Base-by-base conservation (phyloP, 805 yeast species). In the Candida taoyuanica region DNA sequence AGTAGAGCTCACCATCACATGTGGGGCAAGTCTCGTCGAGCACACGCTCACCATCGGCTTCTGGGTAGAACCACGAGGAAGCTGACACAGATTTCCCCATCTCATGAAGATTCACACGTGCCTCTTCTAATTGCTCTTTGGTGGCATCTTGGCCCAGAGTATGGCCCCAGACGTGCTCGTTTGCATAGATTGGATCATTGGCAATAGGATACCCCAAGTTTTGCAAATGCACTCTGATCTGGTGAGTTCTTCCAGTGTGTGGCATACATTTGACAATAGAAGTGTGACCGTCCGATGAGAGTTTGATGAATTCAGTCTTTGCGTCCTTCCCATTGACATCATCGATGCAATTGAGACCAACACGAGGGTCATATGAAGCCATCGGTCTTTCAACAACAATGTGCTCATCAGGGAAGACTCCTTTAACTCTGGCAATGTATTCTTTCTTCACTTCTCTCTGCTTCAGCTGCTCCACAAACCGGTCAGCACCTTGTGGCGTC, bases 201-300 rank as follows among this genome's bases (percentile, higher is more conserved):
- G 85, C 87, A 32, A 91, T 91, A 0, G 98, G 96, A 54, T 68
- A 73, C 0, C 97, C 97, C n/a, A 93, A 50, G 48, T 70, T 82
- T 60, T 89, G 96, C 40, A 93, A 63, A 64, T 93, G 98, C 1
- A 93, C 95, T 43, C 98, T 68, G 35, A 93, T 88, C 58, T 91
- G 98, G 59, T 91, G 98, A 0, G 97, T 87, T 55, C 98, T 70
- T 0, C 98, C 98, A 0, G 98, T 91, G 14, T 73, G 63, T 1
- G 98, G 98, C 47, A 68, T 73, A 60, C 98, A 91, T 43, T 77
- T 69, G 3, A 93, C 96, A 19, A 93, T 70, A 84, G 63, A 33
- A 85, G 68, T 40, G 59, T 64, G 36, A 7, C 55, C 55, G 37
- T 53, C 58, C 19, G 39, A 46, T 14, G 50, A 45, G 23, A 53